Base-by-base conservation (phyloP, 2,329 filamentous ascomycete species). In the Chaetomium globosum region DNA sequence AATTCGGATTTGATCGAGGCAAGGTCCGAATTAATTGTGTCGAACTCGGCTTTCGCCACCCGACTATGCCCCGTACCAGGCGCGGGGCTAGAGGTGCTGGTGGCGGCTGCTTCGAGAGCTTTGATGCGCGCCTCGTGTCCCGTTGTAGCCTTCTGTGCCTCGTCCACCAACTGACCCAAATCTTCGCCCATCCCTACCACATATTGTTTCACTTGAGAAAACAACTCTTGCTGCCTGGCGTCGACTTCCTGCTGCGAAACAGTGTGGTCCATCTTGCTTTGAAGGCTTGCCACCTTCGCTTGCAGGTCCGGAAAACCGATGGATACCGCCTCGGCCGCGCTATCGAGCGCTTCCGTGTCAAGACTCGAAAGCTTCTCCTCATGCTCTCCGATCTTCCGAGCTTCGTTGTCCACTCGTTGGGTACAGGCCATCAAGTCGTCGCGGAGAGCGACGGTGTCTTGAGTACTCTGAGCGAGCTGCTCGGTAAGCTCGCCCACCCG, bases 241-340 rank as follows among this genome's bases (percentile, higher is more conserved):
- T 66, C 66, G 52, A 64, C 7, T 23, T 51, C 61, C 10, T 31
- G n/a, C 1, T 39, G 30, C 19, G 53, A 56, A 39, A 56, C 39
- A 16, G 64, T 31, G 21, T 16, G 23, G 23, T 62, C 58, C 33
- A 68, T 13, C 48, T 55, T 66, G 3, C 48, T 28, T 46, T 68
- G 53, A 21, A 68, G n/a, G 16, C 26, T 43, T n/a, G 39, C 46
- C n/a, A 65, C 39, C 26, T 49, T 55, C 56, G 39, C 48, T 46
- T 61, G 43, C 23, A 69, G 58, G 4, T 55, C 46, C 6, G 68
- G 68, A 9, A 68, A 61, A 10, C 36, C 54, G n/a, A 66, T 61
- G 13, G 64, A 66, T n/a, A 62, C 49, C 1, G 39, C 60, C 23
- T 69, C 68, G 10, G 61, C 60, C 13, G 52, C 56, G 13, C 13